Percentiles rank a stretch among this genome's conserved stretches.
Conservation (phyloP, 495 filamentous ascomycete species). For the Glonium stellatum region DNA sequence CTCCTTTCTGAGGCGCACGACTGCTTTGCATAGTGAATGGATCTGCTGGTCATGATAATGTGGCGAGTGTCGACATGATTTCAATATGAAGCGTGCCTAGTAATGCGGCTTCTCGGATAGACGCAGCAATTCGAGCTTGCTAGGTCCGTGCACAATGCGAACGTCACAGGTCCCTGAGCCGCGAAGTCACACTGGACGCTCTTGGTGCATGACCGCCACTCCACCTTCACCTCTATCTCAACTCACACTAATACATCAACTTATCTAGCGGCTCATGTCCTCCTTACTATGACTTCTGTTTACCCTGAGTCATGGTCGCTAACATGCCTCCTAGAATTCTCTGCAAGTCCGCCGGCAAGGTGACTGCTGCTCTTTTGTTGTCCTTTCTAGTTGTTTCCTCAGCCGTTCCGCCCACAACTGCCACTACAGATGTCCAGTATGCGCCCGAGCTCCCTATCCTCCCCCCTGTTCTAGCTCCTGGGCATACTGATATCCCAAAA, state of each 20-base stretch:
- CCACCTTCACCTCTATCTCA: background rate
- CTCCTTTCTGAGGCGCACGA: constrained; percentile 8
- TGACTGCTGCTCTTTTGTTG: constrained; percentile 53
- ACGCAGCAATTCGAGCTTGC: background rate
- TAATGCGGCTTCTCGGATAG: background rate
- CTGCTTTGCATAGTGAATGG: background rate
- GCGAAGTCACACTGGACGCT: too few relatives aligned
- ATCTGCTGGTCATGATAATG: background rate
- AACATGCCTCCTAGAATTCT: constrained; percentile 18
- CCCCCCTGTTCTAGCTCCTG: constrained; percentile 5
- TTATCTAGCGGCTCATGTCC: background rate
- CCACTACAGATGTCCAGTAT: constrained; percentile 31
- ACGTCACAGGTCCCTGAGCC: too few relatives aligned
- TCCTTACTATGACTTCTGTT: background rate
- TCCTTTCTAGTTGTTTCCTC: constrained; percentile 54
- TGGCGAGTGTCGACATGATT: background rate
- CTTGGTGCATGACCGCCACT: too few relatives aligned
- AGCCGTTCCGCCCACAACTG: constrained; percentile 19
- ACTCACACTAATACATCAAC: background rate
- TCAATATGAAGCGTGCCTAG: background rate
- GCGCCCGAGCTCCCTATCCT: constrained; percentile 27
- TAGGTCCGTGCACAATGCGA: too few relatives aligned
- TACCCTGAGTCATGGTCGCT: background rate
- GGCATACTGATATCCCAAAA: background rate
- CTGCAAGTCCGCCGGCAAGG: constrained; percentile 44